Evolutionary conservation across 106 monocot genomes (phyloP).

Genomic region (Apostasia ramifera): DNA sequence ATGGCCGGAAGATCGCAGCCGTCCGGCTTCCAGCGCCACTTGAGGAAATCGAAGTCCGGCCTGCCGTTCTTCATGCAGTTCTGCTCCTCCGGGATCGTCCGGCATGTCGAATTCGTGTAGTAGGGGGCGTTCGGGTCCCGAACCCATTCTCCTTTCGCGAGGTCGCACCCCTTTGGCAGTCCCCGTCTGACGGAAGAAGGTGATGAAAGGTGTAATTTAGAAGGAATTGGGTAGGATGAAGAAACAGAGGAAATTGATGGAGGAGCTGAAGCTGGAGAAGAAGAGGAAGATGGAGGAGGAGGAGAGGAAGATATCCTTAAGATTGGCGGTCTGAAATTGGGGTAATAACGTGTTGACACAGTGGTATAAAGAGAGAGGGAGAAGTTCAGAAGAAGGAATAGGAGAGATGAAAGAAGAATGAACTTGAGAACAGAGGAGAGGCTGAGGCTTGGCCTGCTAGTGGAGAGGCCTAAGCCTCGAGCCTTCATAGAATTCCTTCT

Average conservation of each 20-base stretch:
- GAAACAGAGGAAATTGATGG: too few species aligned
- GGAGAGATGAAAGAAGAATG: not conserved
- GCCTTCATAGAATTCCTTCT: not conserved
- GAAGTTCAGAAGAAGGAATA: not conserved
- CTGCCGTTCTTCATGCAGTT: slow-evolving; percentile 52
- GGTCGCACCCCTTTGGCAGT: slow-evolving; percentile 3
- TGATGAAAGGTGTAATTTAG: too few species aligned
- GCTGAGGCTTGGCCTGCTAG: not conserved
- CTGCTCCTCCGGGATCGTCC: slow-evolving; percentile 33
- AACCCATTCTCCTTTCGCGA: slow-evolving; percentile 35
- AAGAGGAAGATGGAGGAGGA: not conserved
- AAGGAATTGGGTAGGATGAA: too few species aligned
- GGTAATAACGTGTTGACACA: not conserved
- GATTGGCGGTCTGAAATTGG: too few species aligned
- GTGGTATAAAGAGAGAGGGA: not conserved
- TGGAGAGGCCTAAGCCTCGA: too few species aligned
- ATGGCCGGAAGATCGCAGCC: slow-evolving; percentile 36
- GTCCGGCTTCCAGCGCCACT: slow-evolving; percentile 55
- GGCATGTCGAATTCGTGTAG: slow-evolving; percentile 40
- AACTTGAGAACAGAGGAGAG: not conserved
- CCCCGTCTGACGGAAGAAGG: not conserved
- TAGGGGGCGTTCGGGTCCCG: slow-evolving; percentile 22
- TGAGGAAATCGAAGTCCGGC: slow-evolving; percentile 37
- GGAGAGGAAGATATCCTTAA: not conserved
- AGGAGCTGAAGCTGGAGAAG: not conserved